These are phyloP conservation scores for Lactarius hengduanensis DNA, from an alignment of 768 basidiomycete genomes.

Conservation along the genomic window DNA sequence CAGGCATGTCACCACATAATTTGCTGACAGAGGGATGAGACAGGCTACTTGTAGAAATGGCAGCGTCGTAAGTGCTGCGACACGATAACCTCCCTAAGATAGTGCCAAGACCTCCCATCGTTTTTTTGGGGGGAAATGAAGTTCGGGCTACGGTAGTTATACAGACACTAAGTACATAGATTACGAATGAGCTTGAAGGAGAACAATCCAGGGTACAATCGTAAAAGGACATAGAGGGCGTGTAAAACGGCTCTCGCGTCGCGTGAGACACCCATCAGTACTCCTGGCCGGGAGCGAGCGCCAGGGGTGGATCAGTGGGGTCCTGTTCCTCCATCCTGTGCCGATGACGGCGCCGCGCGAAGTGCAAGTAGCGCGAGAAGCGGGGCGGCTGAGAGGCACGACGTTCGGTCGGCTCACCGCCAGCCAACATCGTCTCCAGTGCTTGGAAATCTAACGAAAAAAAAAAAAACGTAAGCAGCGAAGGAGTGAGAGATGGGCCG, in stretches of 20 bases:
- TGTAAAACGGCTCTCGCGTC: background rate
- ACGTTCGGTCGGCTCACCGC: slow-evolving; percentile 24
- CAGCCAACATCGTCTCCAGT: slow-evolving; percentile 36
- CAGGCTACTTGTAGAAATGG: too few species aligned
- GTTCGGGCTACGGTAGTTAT: background rate
- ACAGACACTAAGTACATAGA: slow-evolving; percentile 5
- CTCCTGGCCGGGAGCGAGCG: slow-evolving; percentile 26
- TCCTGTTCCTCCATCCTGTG: slow-evolving; percentile 30
- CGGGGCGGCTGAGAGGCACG: slow-evolving; percentile 31
- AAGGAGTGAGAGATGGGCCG: background rate
- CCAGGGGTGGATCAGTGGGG: slow-evolving; percentile 31
- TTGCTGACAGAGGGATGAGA: too few species aligned
- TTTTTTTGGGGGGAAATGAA: background rate
- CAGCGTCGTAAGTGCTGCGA: too few species aligned
- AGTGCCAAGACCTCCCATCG: too few species aligned
- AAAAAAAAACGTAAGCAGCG: background rate
- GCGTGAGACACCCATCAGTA: background rate
- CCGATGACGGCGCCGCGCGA: slow-evolving; percentile 34
- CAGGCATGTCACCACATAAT: too few species aligned
- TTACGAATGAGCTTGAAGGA: background rate
- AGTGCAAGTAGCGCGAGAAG: slow-evolving; percentile 38
- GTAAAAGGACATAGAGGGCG: background rate
- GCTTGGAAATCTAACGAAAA: slow-evolving; percentile 36
- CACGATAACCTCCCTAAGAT: too few species aligned
- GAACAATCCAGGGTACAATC: background rate